A percentile compares a stretch with the other conserved stretches of the same genome.
These are phyloP conservation scores for Actinomortierella wolfii DNA, from an alignment of 371 early-diverging fungal species.

Conservation along the genomic window DNA sequence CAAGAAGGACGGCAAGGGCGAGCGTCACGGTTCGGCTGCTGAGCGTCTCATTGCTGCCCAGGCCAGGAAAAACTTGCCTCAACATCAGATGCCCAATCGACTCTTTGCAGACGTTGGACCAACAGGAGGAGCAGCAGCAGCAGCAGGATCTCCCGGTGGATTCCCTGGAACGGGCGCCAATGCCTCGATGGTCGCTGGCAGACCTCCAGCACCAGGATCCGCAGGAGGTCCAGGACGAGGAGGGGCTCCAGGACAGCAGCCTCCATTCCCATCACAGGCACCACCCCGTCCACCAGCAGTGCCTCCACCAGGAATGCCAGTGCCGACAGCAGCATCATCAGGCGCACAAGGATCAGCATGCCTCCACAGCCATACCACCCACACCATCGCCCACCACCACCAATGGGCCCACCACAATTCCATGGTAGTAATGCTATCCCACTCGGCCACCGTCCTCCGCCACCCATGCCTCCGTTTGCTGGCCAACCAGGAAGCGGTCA, in stretches of 20 bases:
- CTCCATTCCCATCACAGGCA: constrained; percentile 19
- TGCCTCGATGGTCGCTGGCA: constrained; percentile 28
- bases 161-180: constrained; percentile 46
- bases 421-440: constrained; percentile 46
- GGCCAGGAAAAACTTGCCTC: constrained; percentile 75
- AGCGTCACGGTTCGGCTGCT: constrained; percentile 96
- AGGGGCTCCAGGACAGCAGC: too few species aligned
- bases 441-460: constrained; percentile 33
- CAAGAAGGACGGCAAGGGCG: constrained; percentile 98
- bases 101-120: constrained; percentile 67
- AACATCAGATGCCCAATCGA: constrained; percentile 59
- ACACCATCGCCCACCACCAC: constrained; percentile 27
- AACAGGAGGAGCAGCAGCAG: too few species aligned
- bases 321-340: not conserved
- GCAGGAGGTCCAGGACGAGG: constrained; percentile 10
- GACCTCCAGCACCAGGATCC: constrained; percentile 16
- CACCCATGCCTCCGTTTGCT: too few species aligned
- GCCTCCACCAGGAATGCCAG: constrained; percentile 41
- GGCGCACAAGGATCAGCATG: not conserved
- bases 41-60: constrained; percentile 95
- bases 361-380: constrained; percentile 9
- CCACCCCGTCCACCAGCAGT: constrained; percentile 11
- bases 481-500: constrained; percentile 42
- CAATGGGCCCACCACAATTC: constrained; percentile 24
- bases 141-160: constrained; percentile 15